Evolutionary conservation across 1,139 yeast genomes (phyloP), one percentile per base, ranked within the genome.

Genomic region (Yamadazyma diddensiae): DNA sequence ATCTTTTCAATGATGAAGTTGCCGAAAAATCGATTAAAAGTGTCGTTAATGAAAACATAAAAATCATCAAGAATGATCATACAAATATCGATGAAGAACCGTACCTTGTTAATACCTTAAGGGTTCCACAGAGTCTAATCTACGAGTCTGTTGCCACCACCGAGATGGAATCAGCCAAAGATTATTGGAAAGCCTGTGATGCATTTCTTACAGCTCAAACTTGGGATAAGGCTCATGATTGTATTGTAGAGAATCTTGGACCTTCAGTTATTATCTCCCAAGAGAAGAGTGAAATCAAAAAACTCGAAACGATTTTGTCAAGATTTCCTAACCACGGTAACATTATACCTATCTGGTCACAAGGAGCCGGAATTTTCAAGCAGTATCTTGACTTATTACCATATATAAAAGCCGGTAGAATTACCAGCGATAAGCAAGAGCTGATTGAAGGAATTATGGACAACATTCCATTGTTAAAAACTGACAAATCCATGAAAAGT

Each of bases 211-310:
- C 64, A n/a, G 95, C 95, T 0, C 63, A 62, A 11, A 54, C 72
- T 30, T 76, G 77, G 66, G 65, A 60, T 1, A 78, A 75, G 28
- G 95, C 95, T 0, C 94, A 85, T 46, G 55, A 59, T 1, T 62
- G 77, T 0, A 62, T 85, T 4, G 50, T 77, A 3, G 49, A 60
- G 3, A 55, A 66, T 11, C 81, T 88, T 24, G 97, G 92, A 0
- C 97, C 97, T 8, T 48, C 56, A 28, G 69, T 78, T 17, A 71
- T 81, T 19, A 70, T 84, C 18, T 62, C 71, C 10, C 62, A 70
- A 35, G 59, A 66, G 6, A 52, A 58, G 4, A 47, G 55, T 4
- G 49, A 72, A 6, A 54, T 50, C 3, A 49, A 55, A 16, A 45
- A 46, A 11, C 57, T 86, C 10, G 47, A 56, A 10, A 52, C 49